Percentiles rank a stretch among this genome's conserved stretches.
phyloP scores from a whole-genome alignment of 305 asterid genomes.

The Fraxinus nigra region DNA sequence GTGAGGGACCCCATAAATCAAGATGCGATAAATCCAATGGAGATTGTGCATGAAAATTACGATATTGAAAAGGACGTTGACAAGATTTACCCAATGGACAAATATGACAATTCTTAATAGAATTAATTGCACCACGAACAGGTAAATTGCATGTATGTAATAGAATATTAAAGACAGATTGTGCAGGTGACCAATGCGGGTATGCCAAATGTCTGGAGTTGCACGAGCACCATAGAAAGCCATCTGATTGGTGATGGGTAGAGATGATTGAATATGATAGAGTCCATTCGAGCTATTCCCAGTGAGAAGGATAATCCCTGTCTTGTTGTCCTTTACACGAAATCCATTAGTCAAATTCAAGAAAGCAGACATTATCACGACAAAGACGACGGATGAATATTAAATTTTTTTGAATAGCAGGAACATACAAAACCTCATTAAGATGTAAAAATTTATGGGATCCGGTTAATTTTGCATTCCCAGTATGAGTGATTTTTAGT shows the following conservation, averaged over 20 bases:
- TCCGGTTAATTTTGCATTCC: no score
- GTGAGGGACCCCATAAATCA: background rate
- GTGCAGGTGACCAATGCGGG: background rate
- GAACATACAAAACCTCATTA: no score
- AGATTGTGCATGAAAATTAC: background rate
- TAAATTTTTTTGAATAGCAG: no score
- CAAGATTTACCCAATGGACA: no score
- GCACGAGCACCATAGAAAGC: background rate
- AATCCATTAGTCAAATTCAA: background rate
- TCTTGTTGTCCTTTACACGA: background rate
- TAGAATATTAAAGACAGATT: background rate
- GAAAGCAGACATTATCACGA: no score
- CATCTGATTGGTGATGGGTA: no score
- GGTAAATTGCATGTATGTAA: no score
- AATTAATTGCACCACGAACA: no score
- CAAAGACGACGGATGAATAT: no score
- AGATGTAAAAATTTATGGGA: no score
- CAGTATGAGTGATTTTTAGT: no score
- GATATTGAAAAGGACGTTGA: background rate
- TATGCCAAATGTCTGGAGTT: background rate
- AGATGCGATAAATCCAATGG: background rate
- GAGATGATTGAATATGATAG: background rate
- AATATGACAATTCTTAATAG: background rate
- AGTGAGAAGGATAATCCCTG: background rate
- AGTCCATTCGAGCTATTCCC: background rate